These are phyloP conservation scores for Colletotrichum tofieldiae DNA, from an alignment of 2,329 filamentous ascomycete genomes.

Conservation along the genomic window DNA sequence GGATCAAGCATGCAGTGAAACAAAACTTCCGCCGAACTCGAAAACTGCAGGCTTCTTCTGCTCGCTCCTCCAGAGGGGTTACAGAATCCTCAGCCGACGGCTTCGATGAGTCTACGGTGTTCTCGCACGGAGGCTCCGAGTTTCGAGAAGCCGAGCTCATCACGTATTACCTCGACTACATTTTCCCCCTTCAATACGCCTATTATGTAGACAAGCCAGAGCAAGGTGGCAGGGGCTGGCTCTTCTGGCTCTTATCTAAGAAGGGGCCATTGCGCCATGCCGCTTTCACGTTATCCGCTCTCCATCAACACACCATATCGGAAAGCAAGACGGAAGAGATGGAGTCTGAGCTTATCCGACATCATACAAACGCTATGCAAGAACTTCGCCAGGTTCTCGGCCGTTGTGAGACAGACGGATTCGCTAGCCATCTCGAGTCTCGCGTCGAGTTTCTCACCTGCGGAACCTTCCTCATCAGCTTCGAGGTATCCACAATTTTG, in stretches of 20 bases:
- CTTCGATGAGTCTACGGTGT: conserved; percentile 13
- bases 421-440: conserved; percentile 40
- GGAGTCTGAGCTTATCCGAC: conserved; percentile 45
- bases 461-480: conserved; percentile 48
- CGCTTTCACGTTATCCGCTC: conserved; percentile 47
- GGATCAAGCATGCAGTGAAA: conserved; percentile 48
- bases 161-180: conserved; percentile 50
- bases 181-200: conserved; percentile 49
- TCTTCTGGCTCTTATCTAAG: conserved; percentile 46
- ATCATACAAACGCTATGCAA: conserved; percentile 49
- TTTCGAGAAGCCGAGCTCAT: conserved; percentile 49
- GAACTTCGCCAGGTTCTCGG: conserved; percentile 45
- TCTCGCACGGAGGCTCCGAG: background rate
- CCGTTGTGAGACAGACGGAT: conserved; percentile 24
- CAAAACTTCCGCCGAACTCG: conserved; percentile 45
- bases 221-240: conserved; percentile 48
- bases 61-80: background rate
- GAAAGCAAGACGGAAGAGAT: conserved; percentile 43
- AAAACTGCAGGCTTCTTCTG: conserved; percentile 18
- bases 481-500: conserved; percentile 43
- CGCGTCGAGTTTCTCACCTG: conserved; percentile 48
- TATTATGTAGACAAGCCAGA: conserved; percentile 48
- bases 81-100: background rate
- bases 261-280: conserved; percentile 47
- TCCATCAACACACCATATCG: conserved; percentile 48